phyloP scores from a whole-genome alignment of 2,329 filamentous ascomycete genomes.

The Didymella segeticola region DNA sequence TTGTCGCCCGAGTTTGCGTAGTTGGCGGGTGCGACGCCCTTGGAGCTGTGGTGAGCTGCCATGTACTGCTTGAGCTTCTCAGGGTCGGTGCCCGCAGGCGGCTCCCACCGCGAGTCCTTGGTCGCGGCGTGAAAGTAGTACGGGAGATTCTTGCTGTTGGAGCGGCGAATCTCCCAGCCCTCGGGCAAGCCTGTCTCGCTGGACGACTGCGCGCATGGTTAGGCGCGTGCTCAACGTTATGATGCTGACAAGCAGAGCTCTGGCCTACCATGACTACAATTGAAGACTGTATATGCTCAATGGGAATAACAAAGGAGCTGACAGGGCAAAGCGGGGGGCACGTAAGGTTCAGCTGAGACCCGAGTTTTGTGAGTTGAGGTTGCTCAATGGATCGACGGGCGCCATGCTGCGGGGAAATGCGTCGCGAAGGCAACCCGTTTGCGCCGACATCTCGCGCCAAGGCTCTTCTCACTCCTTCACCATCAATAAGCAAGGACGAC shows the following conservation, averaged over 20 bases:
- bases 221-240: slow-evolving; percentile 21
- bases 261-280: slow-evolving; percentile 39
- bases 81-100: slow-evolving; percentile 83
- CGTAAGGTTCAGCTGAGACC: slow-evolving; percentile 2
- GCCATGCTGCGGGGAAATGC: slow-evolving; percentile 33
- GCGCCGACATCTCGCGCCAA: slow-evolving; percentile 11
- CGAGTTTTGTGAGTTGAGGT: slow-evolving; percentile 14
- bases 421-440: not conserved
- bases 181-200: slow-evolving; percentile 71
- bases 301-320: not conserved
- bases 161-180: slow-evolving; percentile 95
- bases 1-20: slow-evolving; percentile 65
- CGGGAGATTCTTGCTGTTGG: slow-evolving; percentile 96
- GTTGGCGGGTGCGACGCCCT: slow-evolving; percentile 52
- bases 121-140: slow-evolving; percentile 95
- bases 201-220: slow-evolving; percentile 36
- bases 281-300: not conserved
- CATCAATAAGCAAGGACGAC: not conserved
- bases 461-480: not conserved
- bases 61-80: slow-evolving; percentile 95
- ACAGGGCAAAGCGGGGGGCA: slow-evolving; percentile 2
- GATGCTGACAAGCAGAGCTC: slow-evolving; percentile 1
- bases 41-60: slow-evolving; percentile 80
- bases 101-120: slow-evolving; percentile 94
- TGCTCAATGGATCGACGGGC: slow-evolving; percentile 30